These are phyloP conservation scores for Phanerochaete sordida DNA, from an alignment of 768 basidiomycete genomes.

Conservation along the genomic window DNA sequence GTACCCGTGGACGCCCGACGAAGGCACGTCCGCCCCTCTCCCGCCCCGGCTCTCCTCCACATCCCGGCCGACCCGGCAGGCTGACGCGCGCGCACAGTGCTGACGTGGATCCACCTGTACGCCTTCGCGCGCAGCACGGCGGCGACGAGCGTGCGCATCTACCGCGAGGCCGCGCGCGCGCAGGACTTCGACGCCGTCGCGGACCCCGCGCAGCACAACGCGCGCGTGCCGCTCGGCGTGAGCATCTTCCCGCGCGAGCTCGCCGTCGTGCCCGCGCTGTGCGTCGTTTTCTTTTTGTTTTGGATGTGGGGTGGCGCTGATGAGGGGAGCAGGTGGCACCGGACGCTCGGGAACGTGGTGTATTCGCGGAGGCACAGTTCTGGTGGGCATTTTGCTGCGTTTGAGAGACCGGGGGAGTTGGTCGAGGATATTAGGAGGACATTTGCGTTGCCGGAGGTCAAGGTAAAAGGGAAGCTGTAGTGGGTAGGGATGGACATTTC, in stretches of 20 bases:
- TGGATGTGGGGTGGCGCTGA: background rate
- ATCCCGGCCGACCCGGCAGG: too few species aligned
- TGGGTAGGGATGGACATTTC: slow-evolving; percentile 13
- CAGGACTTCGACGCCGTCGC: background rate
- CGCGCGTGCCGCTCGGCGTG: slow-evolving; percentile 23
- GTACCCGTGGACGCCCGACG: slow-evolving; percentile 57
- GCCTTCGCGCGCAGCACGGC: slow-evolving; percentile 33
- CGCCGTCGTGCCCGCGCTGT: slow-evolving; percentile 13
- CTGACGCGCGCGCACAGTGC: slow-evolving; percentile 31
- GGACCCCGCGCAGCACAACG: slow-evolving; percentile 1
- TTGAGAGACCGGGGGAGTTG: slow-evolving; percentile 23
- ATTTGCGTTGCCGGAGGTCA: slow-evolving; percentile 13
- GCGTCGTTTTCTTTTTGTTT: background rate
- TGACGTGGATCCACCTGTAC: slow-evolving; percentile 59
- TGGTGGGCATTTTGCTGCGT: slow-evolving; percentile 30
- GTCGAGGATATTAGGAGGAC: slow-evolving; percentile 25
- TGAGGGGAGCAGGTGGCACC: slow-evolving; percentile 10
- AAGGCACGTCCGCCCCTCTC: slow-evolving; percentile 30
- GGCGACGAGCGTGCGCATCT: slow-evolving; percentile 52
- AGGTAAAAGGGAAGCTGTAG: slow-evolving; percentile 23
- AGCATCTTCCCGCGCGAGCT: slow-evolving; percentile 30
- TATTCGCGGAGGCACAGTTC: slow-evolving; percentile 20
- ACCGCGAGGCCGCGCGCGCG: slow-evolving; percentile 39
- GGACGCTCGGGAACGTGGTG: slow-evolving; percentile 21
- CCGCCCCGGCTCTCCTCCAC: too few species aligned